Evolutionary conservation across 805 yeast genomes (phyloP).

Genomic region (Ogataea ramenticola): DNA sequence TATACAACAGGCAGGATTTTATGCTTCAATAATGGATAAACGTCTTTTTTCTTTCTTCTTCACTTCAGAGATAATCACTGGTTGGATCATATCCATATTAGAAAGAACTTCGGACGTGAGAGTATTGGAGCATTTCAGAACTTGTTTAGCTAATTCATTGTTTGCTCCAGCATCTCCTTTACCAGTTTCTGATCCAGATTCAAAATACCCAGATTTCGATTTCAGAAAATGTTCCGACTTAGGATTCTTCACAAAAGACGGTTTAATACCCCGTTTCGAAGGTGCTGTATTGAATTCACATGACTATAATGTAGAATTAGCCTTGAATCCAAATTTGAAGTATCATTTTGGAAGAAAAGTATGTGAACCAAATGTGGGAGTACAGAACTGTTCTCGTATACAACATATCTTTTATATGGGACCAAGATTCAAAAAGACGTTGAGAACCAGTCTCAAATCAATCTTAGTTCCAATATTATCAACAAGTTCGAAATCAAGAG

Average conservation of each 20-base stretch:
- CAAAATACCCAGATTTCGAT: not conserved
- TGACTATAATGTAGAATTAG: not conserved
- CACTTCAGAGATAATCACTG: not conserved
- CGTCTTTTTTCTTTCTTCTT: not conserved
- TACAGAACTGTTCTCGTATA: conserved; percentile 34
- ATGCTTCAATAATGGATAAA: conserved; percentile 25
- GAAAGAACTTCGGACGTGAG: not conserved
- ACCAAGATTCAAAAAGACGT: conserved; percentile 45
- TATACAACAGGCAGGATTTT: conserved; percentile 42
- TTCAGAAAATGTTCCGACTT: not conserved
- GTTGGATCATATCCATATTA: not conserved
- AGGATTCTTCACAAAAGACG: not conserved
- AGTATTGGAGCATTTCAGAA: not conserved
- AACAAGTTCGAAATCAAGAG: conserved; percentile 40
- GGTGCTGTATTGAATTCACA: not conserved
- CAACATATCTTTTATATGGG: conserved; percentile 56
- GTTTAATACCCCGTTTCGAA: not conserved
- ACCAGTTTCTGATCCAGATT: not conserved
- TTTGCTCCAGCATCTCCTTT: not conserved
- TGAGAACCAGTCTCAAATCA: conserved; percentile 41
- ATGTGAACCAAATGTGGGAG: conserved; percentile 7
- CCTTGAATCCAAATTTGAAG: not conserved
- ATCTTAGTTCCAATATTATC: conserved; percentile 50
- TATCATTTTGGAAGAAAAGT: not conserved
- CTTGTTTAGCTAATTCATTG: not conserved